Conservation (phyloP, 2,329 filamentous ascomycete species). For the Microcyclosporella mali region DNA sequence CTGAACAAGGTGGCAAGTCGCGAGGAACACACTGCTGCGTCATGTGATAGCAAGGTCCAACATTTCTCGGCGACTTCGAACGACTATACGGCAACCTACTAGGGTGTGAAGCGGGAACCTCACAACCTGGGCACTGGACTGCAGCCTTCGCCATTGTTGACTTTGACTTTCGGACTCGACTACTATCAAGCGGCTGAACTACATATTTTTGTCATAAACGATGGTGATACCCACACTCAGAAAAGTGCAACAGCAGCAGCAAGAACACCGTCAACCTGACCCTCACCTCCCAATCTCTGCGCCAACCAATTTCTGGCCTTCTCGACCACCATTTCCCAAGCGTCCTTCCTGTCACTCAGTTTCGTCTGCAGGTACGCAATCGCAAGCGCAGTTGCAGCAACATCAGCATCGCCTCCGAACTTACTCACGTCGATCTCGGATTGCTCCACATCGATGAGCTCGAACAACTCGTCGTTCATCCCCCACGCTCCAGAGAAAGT, state of each 20-base stretch:
- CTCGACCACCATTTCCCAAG: constrained; percentile 59
- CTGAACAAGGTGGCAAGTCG: constrained; percentile 42
- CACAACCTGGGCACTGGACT: too few species aligned
- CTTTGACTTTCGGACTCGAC: too few species aligned
- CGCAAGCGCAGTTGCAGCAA: constrained; percentile 38
- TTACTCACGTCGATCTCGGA: constrained; percentile 2
- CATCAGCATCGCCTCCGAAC: constrained; percentile 11
- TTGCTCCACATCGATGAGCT: constrained; percentile 14
- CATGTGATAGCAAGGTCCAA: constrained; percentile 12
- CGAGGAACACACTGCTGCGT: constrained; percentile 18
- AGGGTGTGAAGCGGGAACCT: too few species aligned
- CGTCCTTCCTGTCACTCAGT: constrained; percentile 43
- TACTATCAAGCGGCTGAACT: too few species aligned
- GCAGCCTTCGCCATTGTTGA: too few species aligned
- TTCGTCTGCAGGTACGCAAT: constrained; percentile 46
- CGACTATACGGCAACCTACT: too few species aligned
- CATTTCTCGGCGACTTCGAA: too few species aligned
- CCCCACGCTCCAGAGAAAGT: constrained; percentile 51
- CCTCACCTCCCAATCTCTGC: background rate
- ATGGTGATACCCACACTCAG: too few species aligned
- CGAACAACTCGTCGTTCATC: constrained; percentile 28
- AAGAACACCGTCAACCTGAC: constrained; percentile 1
- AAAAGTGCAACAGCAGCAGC: too few species aligned
- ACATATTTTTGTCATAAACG: too few species aligned
- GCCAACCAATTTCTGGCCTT: constrained; percentile 45